Conservation (phyloP, 1,139 yeast genomes). For the Blastobotrys indianensis region DNA sequence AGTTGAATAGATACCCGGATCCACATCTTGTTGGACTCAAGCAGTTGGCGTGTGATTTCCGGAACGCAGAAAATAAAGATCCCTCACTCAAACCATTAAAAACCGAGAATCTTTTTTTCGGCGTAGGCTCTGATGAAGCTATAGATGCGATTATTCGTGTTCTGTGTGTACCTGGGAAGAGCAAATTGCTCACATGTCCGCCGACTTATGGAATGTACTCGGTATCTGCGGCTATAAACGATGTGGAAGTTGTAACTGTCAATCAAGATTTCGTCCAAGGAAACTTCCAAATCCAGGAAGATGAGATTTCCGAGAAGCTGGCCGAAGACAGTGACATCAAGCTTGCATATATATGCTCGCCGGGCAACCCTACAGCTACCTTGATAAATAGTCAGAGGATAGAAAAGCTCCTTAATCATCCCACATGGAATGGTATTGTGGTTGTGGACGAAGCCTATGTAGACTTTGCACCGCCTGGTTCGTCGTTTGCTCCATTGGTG, state of each 20-base stretch:
- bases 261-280: slow-evolving; percentile 47
- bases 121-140: slow-evolving; percentile 97
- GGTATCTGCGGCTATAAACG: slow-evolving; percentile 86
- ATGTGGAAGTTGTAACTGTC: slow-evolving; percentile 67
- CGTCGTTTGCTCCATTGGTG: slow-evolving; percentile 76
- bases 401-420: slow-evolving; percentile 46
- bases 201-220: slow-evolving; percentile 98
- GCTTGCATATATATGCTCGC: slow-evolving; percentile 81
- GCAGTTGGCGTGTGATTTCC: slow-evolving; percentile 58
- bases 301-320: slow-evolving; percentile 49
- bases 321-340: slow-evolving; percentile 56
- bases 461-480: slow-evolving; percentile 66
- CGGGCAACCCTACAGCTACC: slow-evolving; percentile 95
- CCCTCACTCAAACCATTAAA: slow-evolving; percentile 34
- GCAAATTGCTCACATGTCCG: slow-evolving; percentile 79
- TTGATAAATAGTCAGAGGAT: slow-evolving; percentile 47
- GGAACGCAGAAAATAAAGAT: slow-evolving; percentile 45
- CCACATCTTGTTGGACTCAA: slow-evolving; percentile 89
- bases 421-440: slow-evolving; percentile 69
- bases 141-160: slow-evolving; percentile 86
- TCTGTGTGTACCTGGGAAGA: slow-evolving; percentile 74
- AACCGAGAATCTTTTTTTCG: slow-evolving; percentile 74
- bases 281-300: slow-evolving; percentile 61
- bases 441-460: slow-evolving; percentile 94
- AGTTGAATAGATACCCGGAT: slow-evolving; percentile 88